A percentile compares a stretch with the other conserved stretches of the same genome.
These are phyloP conservation scores for Arabis alpina DNA, from an alignment of 345 rosid species.

Conservation along the genomic window DNA sequence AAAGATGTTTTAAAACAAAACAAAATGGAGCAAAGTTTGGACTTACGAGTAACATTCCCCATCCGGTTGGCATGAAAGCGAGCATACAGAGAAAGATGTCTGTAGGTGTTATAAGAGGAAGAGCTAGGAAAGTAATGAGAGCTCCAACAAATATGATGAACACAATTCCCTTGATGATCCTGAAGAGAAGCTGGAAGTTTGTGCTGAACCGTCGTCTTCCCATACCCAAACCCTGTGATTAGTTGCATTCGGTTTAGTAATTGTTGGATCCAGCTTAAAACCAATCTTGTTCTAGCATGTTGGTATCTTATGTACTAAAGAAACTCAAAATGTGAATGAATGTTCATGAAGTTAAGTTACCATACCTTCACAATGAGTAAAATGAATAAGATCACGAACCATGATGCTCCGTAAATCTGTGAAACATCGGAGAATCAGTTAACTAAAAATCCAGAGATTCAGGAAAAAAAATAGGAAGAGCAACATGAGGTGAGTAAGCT, in stretches of 20 bases:
- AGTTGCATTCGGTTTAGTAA: constrained; percentile 13
- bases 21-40: background rate
- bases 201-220: constrained; percentile 76
- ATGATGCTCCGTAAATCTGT: constrained; percentile 49
- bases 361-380: constrained; percentile 48
- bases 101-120: constrained; percentile 66
- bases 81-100: constrained; percentile 76
- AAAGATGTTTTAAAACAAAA: background rate
- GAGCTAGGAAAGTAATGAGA: constrained; percentile 58
- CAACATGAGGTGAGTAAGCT: constrained; percentile 5
- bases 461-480: background rate
- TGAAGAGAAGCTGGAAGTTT: constrained; percentile 71
- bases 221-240: constrained; percentile 61
- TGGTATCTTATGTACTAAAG: background rate
- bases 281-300: background rate
- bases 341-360: constrained; percentile 13
- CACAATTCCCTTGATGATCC: constrained; percentile 74
- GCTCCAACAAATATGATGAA: constrained; percentile 61
- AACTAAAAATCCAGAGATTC: background rate
- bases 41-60: constrained; percentile 87
- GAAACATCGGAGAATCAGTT: constrained; percentile 3
- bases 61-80: constrained; percentile 94
- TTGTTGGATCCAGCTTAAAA: background rate
- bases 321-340: background rate
- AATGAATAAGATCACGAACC: constrained; percentile 38